Percentiles rank a stretch among this genome's conserved stretches.
phyloP scores from a whole-genome alignment of 805 yeast species.

The Sungouiella blattae region DNA sequence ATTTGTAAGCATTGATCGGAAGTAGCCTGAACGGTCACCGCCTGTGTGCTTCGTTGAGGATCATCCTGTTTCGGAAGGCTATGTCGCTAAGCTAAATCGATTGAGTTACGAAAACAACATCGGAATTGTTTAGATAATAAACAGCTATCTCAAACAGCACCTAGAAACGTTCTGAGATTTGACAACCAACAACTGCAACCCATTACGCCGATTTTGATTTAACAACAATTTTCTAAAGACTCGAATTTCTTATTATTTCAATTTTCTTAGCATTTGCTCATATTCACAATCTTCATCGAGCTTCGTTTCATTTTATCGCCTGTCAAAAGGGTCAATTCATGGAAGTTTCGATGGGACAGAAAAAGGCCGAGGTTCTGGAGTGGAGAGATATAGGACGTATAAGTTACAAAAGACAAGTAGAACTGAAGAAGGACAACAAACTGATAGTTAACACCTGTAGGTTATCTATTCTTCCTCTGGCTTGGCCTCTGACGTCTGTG shows the following conservation, averaged over 20 bases:
- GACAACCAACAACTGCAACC: too few species aligned
- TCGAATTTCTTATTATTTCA: slow-evolving; percentile 4
- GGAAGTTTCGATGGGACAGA: not conserved
- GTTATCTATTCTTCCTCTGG: slow-evolving; percentile 25
- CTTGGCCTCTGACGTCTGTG: slow-evolving; percentile 20
- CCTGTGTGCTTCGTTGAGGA: too few species aligned
- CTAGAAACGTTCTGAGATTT: too few species aligned
- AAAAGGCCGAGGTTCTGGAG: slow-evolving; percentile 2
- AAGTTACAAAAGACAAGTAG: slow-evolving; percentile 16
- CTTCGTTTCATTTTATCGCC: not conserved
- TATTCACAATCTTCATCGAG: slow-evolving; percentile 1
- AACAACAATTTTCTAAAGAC: too few species aligned
- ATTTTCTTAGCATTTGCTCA: slow-evolving; percentile 5
- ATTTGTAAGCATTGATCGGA: too few species aligned
- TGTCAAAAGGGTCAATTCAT: not conserved
- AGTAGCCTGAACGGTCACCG: too few species aligned
- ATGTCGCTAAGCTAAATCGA: too few species aligned
- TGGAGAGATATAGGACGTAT: slow-evolving; percentile 5
- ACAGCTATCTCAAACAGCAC: too few species aligned
- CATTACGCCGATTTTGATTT: too few species aligned
- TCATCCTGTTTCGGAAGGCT: too few species aligned
- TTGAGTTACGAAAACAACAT: too few species aligned
- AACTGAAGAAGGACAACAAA: slow-evolving; percentile 14
- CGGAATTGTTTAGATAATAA: too few species aligned
- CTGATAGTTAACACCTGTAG: not conserved